These are phyloP conservation scores for Wallemia mellicola DNA, from an alignment of 1,284 basidiomycete genomes.

Conservation along the genomic window DNA sequence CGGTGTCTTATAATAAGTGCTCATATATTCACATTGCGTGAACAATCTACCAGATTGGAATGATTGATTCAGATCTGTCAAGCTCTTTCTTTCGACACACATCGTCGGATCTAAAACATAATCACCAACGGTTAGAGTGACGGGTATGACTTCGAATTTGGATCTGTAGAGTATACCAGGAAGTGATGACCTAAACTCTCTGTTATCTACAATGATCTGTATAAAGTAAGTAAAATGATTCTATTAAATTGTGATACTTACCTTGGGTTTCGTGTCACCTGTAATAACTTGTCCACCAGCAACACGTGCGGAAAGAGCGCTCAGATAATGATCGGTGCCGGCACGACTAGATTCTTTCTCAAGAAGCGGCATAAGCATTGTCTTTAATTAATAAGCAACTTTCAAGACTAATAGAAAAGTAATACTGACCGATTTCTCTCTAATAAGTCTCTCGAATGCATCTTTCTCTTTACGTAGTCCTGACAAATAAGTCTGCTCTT, in stretches of 20 bases:
- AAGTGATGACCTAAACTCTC: constrained; percentile 77
- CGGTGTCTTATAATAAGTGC: constrained; percentile 74
- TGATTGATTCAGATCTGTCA: constrained; percentile 66
- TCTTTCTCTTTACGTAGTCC: constrained; percentile 73
- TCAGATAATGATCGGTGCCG: constrained; percentile 30
- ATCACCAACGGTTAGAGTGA: constrained; percentile 77
- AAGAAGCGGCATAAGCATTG: constrained; percentile 65
- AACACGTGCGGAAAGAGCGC: constrained; percentile 58
- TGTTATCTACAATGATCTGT: constrained; percentile 80
- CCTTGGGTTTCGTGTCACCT: constrained; percentile 36
- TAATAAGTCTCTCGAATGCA: constrained; percentile 73
- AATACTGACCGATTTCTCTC: constrained; percentile 48
- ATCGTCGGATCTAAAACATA: constrained; percentile 88
- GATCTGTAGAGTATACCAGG: constrained; percentile 70
- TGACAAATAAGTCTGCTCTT: constrained; percentile 82
- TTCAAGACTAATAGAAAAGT: background rate
- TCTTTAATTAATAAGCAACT: constrained; percentile 19
- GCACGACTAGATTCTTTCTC: constrained; percentile 28
- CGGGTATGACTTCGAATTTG: constrained; percentile 50
- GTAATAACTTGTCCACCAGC: constrained; percentile 49
- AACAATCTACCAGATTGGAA: constrained; percentile 86
- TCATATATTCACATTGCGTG: constrained; percentile 92
- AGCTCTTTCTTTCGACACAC: constrained; percentile 81
- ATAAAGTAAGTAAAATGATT: background rate
- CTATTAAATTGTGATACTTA: constrained; percentile 12